Conservation (phyloP, 805 yeast species). For the Ogataea glucozyma region DNA sequence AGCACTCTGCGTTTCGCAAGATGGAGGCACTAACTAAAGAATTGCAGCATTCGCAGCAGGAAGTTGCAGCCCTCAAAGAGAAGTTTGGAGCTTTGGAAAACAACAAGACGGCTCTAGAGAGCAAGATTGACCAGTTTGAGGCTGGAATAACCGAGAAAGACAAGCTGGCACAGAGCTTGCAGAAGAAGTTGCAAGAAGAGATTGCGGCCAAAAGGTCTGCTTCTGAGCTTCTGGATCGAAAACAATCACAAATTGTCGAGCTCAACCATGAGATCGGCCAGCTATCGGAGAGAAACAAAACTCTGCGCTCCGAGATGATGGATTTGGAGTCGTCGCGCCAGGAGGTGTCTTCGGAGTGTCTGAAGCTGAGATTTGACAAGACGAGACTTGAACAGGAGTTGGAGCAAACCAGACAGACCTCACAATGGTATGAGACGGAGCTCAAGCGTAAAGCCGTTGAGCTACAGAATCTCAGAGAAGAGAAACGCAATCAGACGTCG, state of each 20-base stretch:
- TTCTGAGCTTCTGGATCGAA: conserved; percentile 37
- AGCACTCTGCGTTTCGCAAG: conserved; percentile 36
- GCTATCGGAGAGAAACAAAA: conserved; percentile 41
- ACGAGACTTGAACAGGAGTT: conserved; percentile 34
- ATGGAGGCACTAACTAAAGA: conserved; percentile 36
- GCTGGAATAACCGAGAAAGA: conserved; percentile 8
- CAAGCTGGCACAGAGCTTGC: conserved; percentile 14
- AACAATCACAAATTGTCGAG: conserved; percentile 38
- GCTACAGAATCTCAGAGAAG: conserved; percentile 29
- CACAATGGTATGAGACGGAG: conserved; percentile 39
- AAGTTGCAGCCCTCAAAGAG: conserved; percentile 26
- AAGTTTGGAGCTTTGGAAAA: conserved; percentile 22
- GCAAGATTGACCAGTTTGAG: background rate
- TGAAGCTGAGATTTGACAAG: conserved; percentile 29
- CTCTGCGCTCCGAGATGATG: conserved; percentile 44
- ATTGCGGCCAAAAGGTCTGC: conserved; percentile 34
- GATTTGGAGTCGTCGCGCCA: conserved; percentile 39
- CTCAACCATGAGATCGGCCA: conserved; percentile 44
- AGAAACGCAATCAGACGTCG: conserved; percentile 34
- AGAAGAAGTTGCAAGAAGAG: conserved; percentile 19
- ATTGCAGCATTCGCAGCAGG: conserved; percentile 24
- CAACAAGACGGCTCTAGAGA: conserved; percentile 24
- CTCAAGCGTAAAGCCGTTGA: conserved; percentile 31
- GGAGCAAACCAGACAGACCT: conserved; percentile 33
- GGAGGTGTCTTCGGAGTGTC: conserved; percentile 23